Evolutionary conservation across 768 basidiomycete genomes (phyloP).

Genomic region (Phylloporus sp.): DNA sequence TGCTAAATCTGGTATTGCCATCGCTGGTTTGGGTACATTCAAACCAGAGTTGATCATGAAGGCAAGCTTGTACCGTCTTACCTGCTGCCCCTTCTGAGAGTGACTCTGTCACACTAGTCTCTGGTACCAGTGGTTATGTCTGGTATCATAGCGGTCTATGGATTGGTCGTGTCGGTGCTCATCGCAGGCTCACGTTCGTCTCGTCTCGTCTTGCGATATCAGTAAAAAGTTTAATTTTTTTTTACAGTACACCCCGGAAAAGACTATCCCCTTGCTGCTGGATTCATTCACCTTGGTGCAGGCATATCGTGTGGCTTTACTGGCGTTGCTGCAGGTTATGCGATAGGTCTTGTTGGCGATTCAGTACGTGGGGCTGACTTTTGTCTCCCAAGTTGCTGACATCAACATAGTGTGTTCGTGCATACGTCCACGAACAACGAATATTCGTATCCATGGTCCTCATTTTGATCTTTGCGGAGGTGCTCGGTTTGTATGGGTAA

Average conservation of each 20-base stretch:
- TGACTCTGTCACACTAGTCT: conserved; percentile 48
- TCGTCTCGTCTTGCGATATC: background rate
- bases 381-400: conserved; percentile 6
- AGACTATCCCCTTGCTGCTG: conserved; percentile 79
- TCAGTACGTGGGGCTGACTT: conserved; percentile 52
- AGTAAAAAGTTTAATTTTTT: conserved; percentile 13
- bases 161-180: conserved; percentile 91
- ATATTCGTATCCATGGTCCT: conserved; percentile 96
- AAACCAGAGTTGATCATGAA: conserved; percentile 98
- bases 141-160: conserved; percentile 97
- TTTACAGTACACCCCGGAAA: conserved; percentile 53
- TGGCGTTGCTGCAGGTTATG: conserved; percentile 90
- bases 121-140: conserved; percentile 98
- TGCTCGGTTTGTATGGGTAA: conserved; percentile 84
- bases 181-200: conserved; percentile 67
- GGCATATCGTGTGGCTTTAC: conserved; percentile 90
- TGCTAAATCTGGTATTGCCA: conserved; percentile 94
- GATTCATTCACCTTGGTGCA: conserved; percentile 90
- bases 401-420: conserved; percentile 70
- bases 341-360: conserved; percentile 92
- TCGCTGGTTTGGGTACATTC: conserved; percentile 91
- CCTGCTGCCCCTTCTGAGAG: background rate
- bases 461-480: conserved; percentile 90
- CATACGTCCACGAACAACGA: conserved; percentile 85
- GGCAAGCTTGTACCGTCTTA: conserved; percentile 38